Evolutionary conservation across 2,329 filamentous ascomycete species (phyloP), one percentile per base, ranked within the genome.

Genomic region (Penicillium sp.): DNA sequence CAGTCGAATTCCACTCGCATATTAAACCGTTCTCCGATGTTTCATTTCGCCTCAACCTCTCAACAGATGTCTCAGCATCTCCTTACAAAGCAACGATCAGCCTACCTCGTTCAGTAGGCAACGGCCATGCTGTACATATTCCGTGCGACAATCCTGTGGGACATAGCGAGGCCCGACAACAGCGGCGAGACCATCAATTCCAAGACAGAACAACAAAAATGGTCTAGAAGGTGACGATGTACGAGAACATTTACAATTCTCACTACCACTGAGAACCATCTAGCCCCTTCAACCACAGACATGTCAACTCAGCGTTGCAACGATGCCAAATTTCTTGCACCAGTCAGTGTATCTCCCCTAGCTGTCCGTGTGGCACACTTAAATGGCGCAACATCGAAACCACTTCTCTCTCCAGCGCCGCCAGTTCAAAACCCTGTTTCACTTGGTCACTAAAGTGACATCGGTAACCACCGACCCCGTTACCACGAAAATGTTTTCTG

Each of bases 131-230:
- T 41, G 41, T 56, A 41, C 49, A 41, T 56, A 44, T 25, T 7
- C 23, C 29, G 38, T 44, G 43, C 53, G 57, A 59, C 49, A 51
- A 59, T 60, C 46, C 31, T 19, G 50, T 55, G 33, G 45, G 43
- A 62, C 60, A 49, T 46, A 40, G 36, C 2, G 34, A 29, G 39
- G 46, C 45, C 52, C 38, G 40, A 58, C 13, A 38, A 29, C 11
- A 19, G n/a, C 21, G 25, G 23, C 16, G n/a, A 23, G 34, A 11
- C 5, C 9, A 29, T 25, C 25, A 33, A 8, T 33, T 34, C 50
- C 38, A 47, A 47, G 41, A 53, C 27, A 27, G 16, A 36, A n/a
- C 21, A 51, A 25, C 4, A 13, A 25, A 25, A 34, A 38, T 9
- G 13, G 7, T 15, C 19, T 11, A 13, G 19, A 27, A 16, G 7